Conservation (phyloP, 495 filamentous ascomycete species). For the Aspergillus kassunensis region DNA sequence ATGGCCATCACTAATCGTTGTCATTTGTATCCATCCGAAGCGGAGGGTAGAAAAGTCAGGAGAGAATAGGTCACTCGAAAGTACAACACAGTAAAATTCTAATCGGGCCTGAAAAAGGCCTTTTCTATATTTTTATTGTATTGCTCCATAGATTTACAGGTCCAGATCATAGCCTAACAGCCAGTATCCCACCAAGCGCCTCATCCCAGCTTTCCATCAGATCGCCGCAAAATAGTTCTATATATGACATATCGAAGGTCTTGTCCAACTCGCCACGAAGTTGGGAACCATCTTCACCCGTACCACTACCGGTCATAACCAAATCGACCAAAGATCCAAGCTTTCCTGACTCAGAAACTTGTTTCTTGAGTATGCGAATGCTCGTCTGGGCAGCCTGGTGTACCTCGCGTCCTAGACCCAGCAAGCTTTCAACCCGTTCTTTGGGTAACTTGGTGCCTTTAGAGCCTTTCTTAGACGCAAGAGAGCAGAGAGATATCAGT, state of each 20-base stretch:
- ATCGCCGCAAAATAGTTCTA: slow-evolving; percentile 42
- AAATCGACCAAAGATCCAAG: slow-evolving; percentile 36
- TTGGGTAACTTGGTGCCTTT: slow-evolving; percentile 35
- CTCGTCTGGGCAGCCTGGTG: slow-evolving; percentile 33
- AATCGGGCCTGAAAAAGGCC: too few species aligned
- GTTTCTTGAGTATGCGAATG: slow-evolving; percentile 32
- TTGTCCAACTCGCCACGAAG: slow-evolving; percentile 30
- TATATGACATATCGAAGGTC: slow-evolving; percentile 30
- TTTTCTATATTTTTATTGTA: too few species aligned
- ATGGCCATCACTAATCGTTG: neutral
- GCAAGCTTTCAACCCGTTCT: slow-evolving; percentile 29
- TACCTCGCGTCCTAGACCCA: slow-evolving; percentile 24
- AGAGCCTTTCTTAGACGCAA: slow-evolving; percentile 30
- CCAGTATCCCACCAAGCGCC: slow-evolving; percentile 36
- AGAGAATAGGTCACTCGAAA: too few species aligned
- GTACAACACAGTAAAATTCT: too few species aligned
- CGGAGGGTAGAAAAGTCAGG: too few species aligned
- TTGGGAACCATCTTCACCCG: slow-evolving; percentile 23
- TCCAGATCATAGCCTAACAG: slow-evolving; percentile 27
- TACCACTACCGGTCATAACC: slow-evolving; percentile 26
- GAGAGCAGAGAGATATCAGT: slow-evolving; percentile 24
- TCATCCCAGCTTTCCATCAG: slow-evolving; percentile 49
- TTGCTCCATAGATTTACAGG: neutral
- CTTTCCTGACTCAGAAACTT: slow-evolving; percentile 34
- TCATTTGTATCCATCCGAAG: neutral